Percentiles rank a stretch among this genome's conserved stretches.
Evolutionary conservation across 116 monocot species (phyloP).

Genomic region (Phalaenopsis hybrid): DNA sequence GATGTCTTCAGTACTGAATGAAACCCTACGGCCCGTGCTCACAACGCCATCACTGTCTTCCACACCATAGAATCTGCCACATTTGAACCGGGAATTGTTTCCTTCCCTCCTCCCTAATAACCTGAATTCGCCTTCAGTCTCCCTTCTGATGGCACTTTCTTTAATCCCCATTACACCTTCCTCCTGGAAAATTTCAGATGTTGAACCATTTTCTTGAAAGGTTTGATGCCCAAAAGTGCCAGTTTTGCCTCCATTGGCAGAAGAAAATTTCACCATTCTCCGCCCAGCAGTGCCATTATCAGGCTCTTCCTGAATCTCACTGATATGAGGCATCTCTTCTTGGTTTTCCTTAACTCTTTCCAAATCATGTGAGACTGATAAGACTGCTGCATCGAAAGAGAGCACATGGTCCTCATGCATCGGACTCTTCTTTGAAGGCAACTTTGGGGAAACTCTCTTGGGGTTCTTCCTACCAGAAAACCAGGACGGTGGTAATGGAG

Average conservation of each 20-base stretch:
- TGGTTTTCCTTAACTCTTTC: constrained; percentile 34
- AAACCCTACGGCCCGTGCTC: constrained; percentile 34
- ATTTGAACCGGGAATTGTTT: constrained; percentile 29
- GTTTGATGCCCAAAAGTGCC: constrained; percentile 15
- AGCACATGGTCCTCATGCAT: constrained; percentile 45
- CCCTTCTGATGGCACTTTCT: constrained; percentile 67
- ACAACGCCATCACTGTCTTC: constrained; percentile 38
- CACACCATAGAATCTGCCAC: constrained; percentile 40
- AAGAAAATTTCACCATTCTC: constrained; percentile 26
- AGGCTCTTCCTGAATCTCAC: constrained; percentile 59
- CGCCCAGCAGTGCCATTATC: constrained; percentile 12
- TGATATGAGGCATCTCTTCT: constrained; percentile 28
- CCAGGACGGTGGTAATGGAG: constrained; percentile 65
- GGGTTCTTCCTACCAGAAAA: constrained; percentile 49
- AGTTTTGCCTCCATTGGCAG: constrained; percentile 21
- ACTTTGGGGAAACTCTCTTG: constrained; percentile 45
- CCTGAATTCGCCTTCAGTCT: constrained; percentile 57
- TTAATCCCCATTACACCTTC: constrained; percentile 22
- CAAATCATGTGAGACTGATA: constrained; percentile 74
- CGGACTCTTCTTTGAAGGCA: constrained; percentile 47
- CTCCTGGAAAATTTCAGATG: constrained; percentile 18
- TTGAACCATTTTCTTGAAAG: constrained; percentile 43
- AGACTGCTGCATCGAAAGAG: constrained; percentile 89
- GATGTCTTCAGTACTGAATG: constrained; percentile 39
- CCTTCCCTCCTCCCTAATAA: constrained; percentile 47